Evolutionary conservation across 2,329 filamentous ascomycete species (phyloP), one percentile per base, ranked within the genome.

Genomic region (Cadophora sp.): DNA sequence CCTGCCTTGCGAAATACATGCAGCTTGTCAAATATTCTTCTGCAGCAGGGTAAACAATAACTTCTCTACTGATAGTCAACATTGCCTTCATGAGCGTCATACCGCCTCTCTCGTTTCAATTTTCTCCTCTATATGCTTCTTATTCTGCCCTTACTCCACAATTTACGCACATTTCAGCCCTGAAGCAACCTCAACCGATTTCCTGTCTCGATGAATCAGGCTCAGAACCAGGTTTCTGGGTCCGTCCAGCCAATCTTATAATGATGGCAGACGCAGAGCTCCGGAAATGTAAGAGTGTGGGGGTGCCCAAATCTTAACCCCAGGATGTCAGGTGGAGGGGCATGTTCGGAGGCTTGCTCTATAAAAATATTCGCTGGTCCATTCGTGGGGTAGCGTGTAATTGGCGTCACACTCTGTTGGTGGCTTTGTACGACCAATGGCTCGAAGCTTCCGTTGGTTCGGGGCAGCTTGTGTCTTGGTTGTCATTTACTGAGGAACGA

Each of bases 371-470:
- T 29, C 50, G 50, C 50, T 31, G 26, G 14, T 8, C 16, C 27
- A 19, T 29, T 55, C 51, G 51, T 55, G 51, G 51, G 27, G 29
- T 37, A 59, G 56, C 22, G 56, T 43, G 34, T 27, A 2, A 24
- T 27, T 40, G 43, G 56, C 34, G 56, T 11, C 34, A 59, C 6
- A 24, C 9, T 40, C 24, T 40, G 31, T 59, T 40, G 56, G 56
- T 59, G 56, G 56, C 56, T 43, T 59, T 26, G 56, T 59, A n/a
- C 56, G 9, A 59, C 40, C 40, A 19, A 14, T 43, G 40, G 40
- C 40, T 43, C 19, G 40, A 43, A 16, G 11, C 1, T 19, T 59
- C 22, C 12, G 34, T 59, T 59, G 56, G 22, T 11, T 16, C 2
- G 22, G 56, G 31, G 22, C 5, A 12, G 19, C 43, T 11, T 48